phyloP scores from a whole-genome alignment of 495 filamentous ascomycete species.

The Pyrenopolyporus hunteri region DNA sequence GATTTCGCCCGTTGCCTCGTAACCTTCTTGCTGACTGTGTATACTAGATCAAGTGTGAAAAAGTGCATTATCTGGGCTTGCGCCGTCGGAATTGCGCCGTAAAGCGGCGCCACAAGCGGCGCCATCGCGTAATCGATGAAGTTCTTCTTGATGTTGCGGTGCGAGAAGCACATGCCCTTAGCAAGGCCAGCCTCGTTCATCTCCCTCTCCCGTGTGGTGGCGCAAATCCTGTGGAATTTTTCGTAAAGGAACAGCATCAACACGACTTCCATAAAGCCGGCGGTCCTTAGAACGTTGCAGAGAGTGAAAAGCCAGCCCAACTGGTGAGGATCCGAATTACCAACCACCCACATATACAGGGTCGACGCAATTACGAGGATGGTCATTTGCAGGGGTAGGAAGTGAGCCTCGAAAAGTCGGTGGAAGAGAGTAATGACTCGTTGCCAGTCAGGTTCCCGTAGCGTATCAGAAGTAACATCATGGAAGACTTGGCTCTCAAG shows the following conservation, averaged over 20 bases:
- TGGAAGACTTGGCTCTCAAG: constrained; percentile 55
- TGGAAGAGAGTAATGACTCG: constrained; percentile 59
- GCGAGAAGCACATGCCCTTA: constrained; percentile 64
- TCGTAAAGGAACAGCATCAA: constrained; percentile 67
- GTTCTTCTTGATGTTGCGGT: constrained; percentile 58
- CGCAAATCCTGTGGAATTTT: constrained; percentile 62
- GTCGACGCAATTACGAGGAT: constrained; percentile 65
- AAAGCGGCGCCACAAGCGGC: constrained; percentile 65
- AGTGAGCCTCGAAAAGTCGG: constrained; percentile 72
- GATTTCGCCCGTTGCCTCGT: constrained; percentile 56
- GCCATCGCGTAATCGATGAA: constrained; percentile 63
- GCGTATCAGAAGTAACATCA: constrained; percentile 52
- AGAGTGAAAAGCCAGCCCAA: constrained; percentile 60
- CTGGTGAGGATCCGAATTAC: constrained; percentile 52
- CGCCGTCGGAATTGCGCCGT: constrained; percentile 64
- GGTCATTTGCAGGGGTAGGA: constrained; percentile 67
- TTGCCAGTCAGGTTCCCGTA: constrained; percentile 52
- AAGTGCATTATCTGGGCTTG: constrained; percentile 71
- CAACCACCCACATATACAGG: constrained; percentile 56
- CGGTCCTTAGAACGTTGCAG: constrained; percentile 62
- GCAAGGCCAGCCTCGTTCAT: constrained; percentile 65
- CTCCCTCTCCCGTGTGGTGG: constrained; percentile 62
- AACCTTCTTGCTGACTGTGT: constrained; percentile 70
- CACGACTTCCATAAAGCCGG: constrained; percentile 64
- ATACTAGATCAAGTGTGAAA: constrained; percentile 68